Evolutionary conservation across 768 basidiomycete species (phyloP), one percentile per base, ranked within the genome.

Genomic region (Mycena latifolia): DNA sequence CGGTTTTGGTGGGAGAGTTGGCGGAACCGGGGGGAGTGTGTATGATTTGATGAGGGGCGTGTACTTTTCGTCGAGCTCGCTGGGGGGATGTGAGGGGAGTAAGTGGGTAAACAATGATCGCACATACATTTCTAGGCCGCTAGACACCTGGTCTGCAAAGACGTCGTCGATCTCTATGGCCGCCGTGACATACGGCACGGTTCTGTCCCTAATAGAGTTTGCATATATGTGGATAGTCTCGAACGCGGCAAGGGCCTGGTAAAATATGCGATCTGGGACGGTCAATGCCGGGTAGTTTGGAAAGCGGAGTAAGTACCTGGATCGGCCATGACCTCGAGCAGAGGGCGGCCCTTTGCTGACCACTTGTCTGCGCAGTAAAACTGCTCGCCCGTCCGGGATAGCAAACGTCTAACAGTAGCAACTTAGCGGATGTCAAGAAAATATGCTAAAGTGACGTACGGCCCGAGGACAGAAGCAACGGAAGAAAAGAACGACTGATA

Each of bases 121-220:
- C 17, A 25, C 86, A 24, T 76, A 91, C 90, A 94, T 75, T 70
- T 88, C 75, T 24, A 95, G 78, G 2, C 91, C 92, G 62, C 83
- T 90, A 0, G 74, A 78, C 24, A 80, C 77, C 66, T 86, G 79
- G 17, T 86, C 83, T 15, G 80, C 78, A 74, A 94, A 95, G 0
- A 87, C 84, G 75, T 96, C 92, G 65, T 84, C 77, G 0, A 80
- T 76, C 64, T 93, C 91, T 33, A 95, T 90, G 10, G 89, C 88
- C 9, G 92, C 87, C 1, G 93, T 94, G 18, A 91, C 79, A 72
- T 92, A 96, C 0, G 95, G 93, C 2, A 97, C 95, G 0, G 94
- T 94, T 3, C 80, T 61, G 71, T 96, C 95, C 70, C 91, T 89
- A 18, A 93, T 76, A 87, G 89, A 85, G 77, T 95, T 96, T 3